Evolutionary conservation across 2,329 filamentous ascomycete genomes (phyloP).

Genomic region (Ophiocordyceps sinensis): DNA sequence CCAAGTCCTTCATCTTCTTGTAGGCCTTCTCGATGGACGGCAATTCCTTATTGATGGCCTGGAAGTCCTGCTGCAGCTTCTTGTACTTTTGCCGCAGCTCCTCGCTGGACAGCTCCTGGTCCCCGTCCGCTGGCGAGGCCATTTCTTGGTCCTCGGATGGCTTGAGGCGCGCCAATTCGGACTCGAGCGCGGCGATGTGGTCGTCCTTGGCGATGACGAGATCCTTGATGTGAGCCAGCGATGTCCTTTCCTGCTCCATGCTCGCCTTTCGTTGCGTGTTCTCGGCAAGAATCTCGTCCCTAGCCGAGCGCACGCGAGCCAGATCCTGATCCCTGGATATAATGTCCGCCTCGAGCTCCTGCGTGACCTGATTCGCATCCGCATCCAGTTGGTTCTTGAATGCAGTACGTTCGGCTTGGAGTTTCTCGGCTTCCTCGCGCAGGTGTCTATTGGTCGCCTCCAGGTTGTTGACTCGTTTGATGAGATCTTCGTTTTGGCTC

Average conservation of each 20-base stretch:
- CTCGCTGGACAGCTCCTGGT: constrained; percentile 49
- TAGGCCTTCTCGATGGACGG: constrained; percentile 82
- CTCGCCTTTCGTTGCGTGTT: constrained; percentile 63
- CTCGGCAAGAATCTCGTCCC: constrained; percentile 79
- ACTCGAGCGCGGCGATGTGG: constrained; percentile 68
- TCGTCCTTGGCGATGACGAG: constrained; percentile 65
- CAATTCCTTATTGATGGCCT: constrained; percentile 74
- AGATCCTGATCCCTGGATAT: constrained; percentile 72
- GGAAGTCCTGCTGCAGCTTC: constrained; percentile 65
- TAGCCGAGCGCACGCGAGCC: constrained; percentile 65
- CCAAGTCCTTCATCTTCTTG: constrained; percentile 73
- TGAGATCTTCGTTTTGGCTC: constrained; percentile 79
- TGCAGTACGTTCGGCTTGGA: constrained; percentile 70
- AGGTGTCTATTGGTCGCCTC: constrained; percentile 79
- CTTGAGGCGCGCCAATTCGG: constrained; percentile 60
- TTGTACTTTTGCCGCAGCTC: constrained; percentile 61
- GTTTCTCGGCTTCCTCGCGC: constrained; percentile 69
- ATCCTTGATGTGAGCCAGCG: constrained; percentile 63
- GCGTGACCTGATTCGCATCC: constrained; percentile 57
- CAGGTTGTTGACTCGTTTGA: constrained; percentile 80
- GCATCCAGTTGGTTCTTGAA: constrained; percentile 71
- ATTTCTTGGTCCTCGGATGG: constrained; percentile 31
- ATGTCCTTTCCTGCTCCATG: constrained; percentile 60
- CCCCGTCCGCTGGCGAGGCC: constrained; percentile 25
- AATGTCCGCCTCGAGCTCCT: constrained; percentile 71